Evolutionary conservation across 2,329 filamentous ascomycete genomes (phyloP).

Genomic region (Apiospora aurea): DNA sequence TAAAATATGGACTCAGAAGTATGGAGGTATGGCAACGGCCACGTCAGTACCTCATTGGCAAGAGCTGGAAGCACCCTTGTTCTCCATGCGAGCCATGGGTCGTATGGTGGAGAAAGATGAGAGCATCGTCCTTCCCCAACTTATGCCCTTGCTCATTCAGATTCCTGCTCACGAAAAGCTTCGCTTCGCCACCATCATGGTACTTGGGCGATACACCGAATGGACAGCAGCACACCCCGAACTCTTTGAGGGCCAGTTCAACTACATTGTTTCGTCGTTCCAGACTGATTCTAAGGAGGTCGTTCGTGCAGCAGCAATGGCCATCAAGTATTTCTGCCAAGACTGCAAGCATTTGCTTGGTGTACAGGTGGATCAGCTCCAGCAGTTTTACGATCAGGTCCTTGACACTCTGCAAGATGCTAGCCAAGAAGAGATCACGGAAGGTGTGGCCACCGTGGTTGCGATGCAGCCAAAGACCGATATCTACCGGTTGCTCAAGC

Average conservation of each 20-base stretch:
- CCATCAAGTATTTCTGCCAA: constrained; percentile 96
- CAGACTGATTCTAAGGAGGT: constrained; percentile 89
- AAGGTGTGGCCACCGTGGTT: constrained; percentile 92
- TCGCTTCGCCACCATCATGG: constrained; percentile 98
- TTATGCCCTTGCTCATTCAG: constrained; percentile 92
- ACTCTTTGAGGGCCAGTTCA: constrained; percentile 89
- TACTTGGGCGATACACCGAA: constrained; percentile 93
- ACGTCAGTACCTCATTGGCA: constrained; percentile 92
- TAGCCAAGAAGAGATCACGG: constrained; percentile 95
- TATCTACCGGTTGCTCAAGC: constrained; percentile 84
- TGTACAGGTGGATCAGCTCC: constrained; percentile 83
- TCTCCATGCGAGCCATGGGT: constrained; percentile 94
- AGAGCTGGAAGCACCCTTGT: constrained; percentile 91
- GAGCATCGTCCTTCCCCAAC: constrained; percentile 82
- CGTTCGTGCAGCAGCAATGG: constrained; percentile 86
- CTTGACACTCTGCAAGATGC: constrained; percentile 83
- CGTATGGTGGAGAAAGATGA: constrained; percentile 94
- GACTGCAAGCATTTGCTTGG: constrained; percentile 90
- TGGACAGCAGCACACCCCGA: constrained; percentile 96
- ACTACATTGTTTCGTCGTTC: constrained; percentile 95
- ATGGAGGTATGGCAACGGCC: constrained; percentile 76
- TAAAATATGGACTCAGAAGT: constrained; percentile 85
- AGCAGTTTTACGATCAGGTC: constrained; percentile 90
- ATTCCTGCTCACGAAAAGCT: constrained; percentile 97
- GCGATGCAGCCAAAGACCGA: constrained; percentile 83